Evolutionary conservation across 2,329 filamentous ascomycete genomes (phyloP), one percentile per base, ranked within the genome.

Genomic region (Amauroascus verrucosus): DNA sequence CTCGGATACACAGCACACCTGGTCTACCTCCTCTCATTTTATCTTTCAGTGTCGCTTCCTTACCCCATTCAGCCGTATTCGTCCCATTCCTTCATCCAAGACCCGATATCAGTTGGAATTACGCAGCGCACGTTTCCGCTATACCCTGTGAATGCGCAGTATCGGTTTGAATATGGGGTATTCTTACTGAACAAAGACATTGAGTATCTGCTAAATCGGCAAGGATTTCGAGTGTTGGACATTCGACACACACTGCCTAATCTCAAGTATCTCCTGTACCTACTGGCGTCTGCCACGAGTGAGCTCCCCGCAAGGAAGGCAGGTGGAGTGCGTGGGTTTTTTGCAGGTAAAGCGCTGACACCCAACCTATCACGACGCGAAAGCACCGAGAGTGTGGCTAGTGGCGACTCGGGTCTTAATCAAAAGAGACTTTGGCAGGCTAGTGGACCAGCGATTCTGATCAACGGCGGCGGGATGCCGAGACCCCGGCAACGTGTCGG

Each of bases 131-230:
- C 82, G 5, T 98, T 95, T 62, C 93, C 93, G 0, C 77, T 98
- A 90, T 90, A 68, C 69, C 86, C 72, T 37, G 50, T 46, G 41
- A 46, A 45, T 30, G 32, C 50, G 77, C 79, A 64, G 78, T 97
- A 91, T 72, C 83, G 91, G 1, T 97, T 97, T 68, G 91, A 97
- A 62, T 98, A 97, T 67, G 93, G 78, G 9, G 93, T 95, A 65
- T 98, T 97, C 63, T 74, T 97, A n/a, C 77, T 98, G 13, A 97
- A 97, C 72, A 96, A 97, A 70, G 76, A 97, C 64, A 90, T 98
- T 53, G 90, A 97, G 61, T 75, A 83, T 46, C 65, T 85, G 9
- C 73, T 81, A 61, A 78, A 76, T 56, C 50, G 50, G 9, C 71
- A 74, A 59, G 85, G 85, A 0, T 73, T 96, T 11, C 83, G 84